A percentile compares a stretch with the other conserved stretches of the same genome.
phyloP scores from a whole-genome alignment of 1,139 yeast genomes.

The Yamadazyma buinensis region DNA sequence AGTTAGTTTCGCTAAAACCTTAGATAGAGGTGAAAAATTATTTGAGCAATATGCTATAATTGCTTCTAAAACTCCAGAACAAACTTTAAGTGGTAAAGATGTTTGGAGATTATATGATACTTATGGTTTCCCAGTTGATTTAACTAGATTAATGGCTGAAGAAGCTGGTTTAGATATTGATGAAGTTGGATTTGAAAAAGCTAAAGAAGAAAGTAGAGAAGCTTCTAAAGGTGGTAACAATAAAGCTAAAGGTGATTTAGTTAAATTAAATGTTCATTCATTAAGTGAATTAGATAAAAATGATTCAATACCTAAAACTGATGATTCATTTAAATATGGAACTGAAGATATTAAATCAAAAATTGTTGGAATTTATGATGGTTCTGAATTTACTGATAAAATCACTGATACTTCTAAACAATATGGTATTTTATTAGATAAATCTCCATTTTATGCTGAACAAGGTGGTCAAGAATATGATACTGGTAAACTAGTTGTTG shows the following conservation, averaged over 20 bases:
- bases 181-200: slow-evolving; percentile 85
- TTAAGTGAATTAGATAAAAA: slow-evolving; percentile 61
- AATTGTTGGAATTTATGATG: slow-evolving; percentile 70
- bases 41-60: slow-evolving; percentile 88
- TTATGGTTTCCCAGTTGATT: slow-evolving; percentile 98
- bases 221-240: slow-evolving; percentile 86
- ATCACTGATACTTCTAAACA: slow-evolving; percentile 48
- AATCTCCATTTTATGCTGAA: slow-evolving; percentile 95
- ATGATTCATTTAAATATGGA: slow-evolving; percentile 75
- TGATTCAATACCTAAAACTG: slow-evolving; percentile 69
- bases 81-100: slow-evolving; percentile 83
- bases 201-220: slow-evolving; percentile 83
- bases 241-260: slow-evolving; percentile 54
- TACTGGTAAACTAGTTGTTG: slow-evolving; percentile 88
- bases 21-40: slow-evolving; percentile 96
- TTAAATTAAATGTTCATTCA: slow-evolving; percentile 89
- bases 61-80: slow-evolving; percentile 73
- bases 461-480: slow-evolving; percentile 99
- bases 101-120: slow-evolving; percentile 99
- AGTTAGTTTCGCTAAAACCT: slow-evolving; percentile 86
- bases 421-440: slow-evolving; percentile 78
- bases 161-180: slow-evolving; percentile 94
- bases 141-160: slow-evolving; percentile 97
- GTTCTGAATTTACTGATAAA: slow-evolving; percentile 52
- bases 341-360: slow-evolving; percentile 57